Conservation (phyloP, 1,284 basidiomycete genomes). For the Sanghuangporus weigelae region DNA sequence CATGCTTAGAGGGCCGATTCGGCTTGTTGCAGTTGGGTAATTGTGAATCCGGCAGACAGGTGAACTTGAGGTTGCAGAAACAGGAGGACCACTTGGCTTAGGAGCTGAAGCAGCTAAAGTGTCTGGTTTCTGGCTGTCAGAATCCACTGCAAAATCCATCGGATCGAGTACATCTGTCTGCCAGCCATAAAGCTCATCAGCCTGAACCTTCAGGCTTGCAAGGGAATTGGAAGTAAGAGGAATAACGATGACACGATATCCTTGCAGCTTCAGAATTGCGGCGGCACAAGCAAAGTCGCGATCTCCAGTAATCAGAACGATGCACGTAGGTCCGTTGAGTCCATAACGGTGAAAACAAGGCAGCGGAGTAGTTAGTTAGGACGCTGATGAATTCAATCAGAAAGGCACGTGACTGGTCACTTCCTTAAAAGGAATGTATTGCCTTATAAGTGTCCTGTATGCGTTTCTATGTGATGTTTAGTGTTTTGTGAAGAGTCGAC, state of each 20-base stretch:
- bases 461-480: too few species aligned
- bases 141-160: background rate
- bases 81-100: background rate
- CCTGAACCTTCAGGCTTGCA: slow-evolving; percentile 10
- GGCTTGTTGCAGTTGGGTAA: background rate
- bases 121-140: background rate
- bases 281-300: slow-evolving; percentile 56
- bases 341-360: slow-evolving; percentile 24
- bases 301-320: slow-evolving; percentile 53
- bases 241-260: slow-evolving; percentile 45
- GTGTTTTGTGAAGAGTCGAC: too few species aligned
- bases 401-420: background rate
- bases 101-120: background rate
- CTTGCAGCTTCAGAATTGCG: slow-evolving; percentile 44
- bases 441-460: too few species aligned
- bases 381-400: too few species aligned
- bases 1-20: background rate
- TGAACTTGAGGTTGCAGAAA: background rate
- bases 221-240: slow-evolving; percentile 31
- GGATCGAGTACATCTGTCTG: slow-evolving; percentile 6
- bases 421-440: too few species aligned
- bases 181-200: slow-evolving; percentile 10
- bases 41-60: background rate
- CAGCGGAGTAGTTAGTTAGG: background rate
- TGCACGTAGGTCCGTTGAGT: slow-evolving; percentile 38